A percentile compares a stretch with the other conserved stretches of the same genome.
These are phyloP conservation scores for Stereocaulon alpinum DNA, from an alignment of 495 filamentous ascomycete species.

Conservation along the genomic window DNA sequence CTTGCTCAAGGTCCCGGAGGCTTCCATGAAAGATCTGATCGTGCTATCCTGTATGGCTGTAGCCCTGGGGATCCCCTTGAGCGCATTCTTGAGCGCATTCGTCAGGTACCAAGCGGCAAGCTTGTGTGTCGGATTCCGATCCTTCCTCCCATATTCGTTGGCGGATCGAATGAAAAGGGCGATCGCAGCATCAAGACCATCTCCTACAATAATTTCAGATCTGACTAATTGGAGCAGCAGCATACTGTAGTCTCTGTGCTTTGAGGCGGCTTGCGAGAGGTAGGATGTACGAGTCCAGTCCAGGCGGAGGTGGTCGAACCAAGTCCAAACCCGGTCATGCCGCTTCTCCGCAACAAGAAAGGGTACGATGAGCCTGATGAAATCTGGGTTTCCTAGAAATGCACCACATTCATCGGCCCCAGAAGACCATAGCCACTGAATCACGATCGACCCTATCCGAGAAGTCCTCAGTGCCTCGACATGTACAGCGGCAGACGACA, in stretches of 20 bases:
- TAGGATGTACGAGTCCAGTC: not conserved
- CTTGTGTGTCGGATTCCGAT: rapidly evolving
- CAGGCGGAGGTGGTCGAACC: conserved; percentile 25
- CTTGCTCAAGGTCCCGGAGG: not conserved
- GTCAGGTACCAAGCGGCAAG: not conserved
- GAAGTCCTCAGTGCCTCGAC: conserved; percentile 28
- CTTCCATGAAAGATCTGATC: not conserved
- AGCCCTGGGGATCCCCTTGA: not conserved
- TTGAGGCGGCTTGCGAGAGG: not conserved
- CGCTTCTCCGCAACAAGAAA: conserved; percentile 44
- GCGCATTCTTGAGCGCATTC: not conserved
- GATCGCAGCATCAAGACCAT: conserved; percentile 11
- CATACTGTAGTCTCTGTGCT: not conserved
- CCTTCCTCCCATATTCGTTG: not conserved
- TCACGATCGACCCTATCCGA: conserved; percentile 33
- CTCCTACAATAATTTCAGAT: not conserved
- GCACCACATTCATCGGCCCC: conserved; percentile 30
- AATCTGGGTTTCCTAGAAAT: conserved; percentile 27
- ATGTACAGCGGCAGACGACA: conserved; percentile 22
- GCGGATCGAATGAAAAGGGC: not conserved
- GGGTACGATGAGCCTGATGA: conserved; percentile 30
- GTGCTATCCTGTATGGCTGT: not conserved
- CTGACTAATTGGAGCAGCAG: not conserved
- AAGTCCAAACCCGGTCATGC: conserved; percentile 33
- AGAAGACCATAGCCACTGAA: conserved; percentile 43